These are phyloP conservation scores for Candida sakaeoensis DNA, from an alignment of 805 yeast species.

Conservation along the genomic window DNA sequence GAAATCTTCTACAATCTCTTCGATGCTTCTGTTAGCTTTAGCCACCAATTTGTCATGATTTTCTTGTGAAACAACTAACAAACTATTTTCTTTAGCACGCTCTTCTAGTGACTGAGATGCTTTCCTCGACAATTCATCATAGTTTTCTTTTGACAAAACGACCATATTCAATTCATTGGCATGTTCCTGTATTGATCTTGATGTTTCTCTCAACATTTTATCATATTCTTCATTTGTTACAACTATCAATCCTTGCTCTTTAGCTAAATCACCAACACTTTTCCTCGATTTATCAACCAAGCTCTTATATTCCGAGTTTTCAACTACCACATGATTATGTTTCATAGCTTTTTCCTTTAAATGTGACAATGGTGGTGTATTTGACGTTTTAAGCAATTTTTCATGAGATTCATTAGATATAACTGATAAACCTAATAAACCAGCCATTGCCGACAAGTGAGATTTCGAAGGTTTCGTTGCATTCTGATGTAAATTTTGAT, in stretches of 20 bases:
- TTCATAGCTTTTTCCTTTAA: conserved; percentile 13
- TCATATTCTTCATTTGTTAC: conserved; percentile 5
- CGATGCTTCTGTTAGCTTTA: conserved; percentile 30
- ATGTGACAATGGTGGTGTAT: conserved; percentile 19
- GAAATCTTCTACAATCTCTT: conserved; percentile 14
- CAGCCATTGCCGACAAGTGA: conserved; percentile 6
- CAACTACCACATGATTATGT: conserved; percentile 15
- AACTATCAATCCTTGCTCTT: conserved; percentile 13
- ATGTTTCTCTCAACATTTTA: conserved; percentile 8
- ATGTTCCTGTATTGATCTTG: conserved; percentile 25
- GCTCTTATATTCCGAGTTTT: conserved; percentile 9
- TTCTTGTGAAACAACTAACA: conserved; percentile 14
- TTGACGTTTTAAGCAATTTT: conserved; percentile 19
- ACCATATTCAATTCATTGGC: conserved; percentile 18
- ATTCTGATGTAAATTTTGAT: conserved; percentile 13
- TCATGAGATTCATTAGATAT: conserved; percentile 12
- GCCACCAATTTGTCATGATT: conserved; percentile 13
- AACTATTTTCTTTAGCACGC: conserved; percentile 16
- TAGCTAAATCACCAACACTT: conserved; percentile 25
- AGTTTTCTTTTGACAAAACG: conserved; percentile 5
- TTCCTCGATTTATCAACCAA: conserved; percentile 17
- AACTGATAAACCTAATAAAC: conserved; percentile 20
- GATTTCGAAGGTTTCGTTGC: conserved; percentile 30
- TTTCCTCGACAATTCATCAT: conserved; percentile 11
- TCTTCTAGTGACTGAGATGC: conserved; percentile 6